Evolutionary conservation across 371 early-diverging fungal genomes (phyloP).

Genomic region (Mortierella sp.): DNA sequence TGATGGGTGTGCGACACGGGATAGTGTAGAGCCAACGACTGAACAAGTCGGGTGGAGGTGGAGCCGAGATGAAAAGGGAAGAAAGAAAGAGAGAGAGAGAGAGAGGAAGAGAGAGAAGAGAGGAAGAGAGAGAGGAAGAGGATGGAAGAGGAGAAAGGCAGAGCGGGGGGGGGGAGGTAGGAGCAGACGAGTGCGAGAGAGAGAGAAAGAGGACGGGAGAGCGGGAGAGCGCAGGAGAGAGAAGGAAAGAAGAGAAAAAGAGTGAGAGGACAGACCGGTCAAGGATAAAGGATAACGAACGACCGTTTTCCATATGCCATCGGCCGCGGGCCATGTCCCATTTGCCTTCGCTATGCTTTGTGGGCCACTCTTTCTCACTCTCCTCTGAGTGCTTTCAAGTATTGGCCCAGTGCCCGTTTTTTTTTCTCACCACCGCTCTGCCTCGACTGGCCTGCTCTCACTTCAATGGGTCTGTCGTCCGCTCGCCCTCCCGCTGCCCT

Average conservation of each 20-base stretch:
- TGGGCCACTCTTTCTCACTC: no score
- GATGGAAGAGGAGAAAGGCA: not conserved
- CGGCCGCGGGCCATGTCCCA: not conserved
- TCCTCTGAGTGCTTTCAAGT: no score
- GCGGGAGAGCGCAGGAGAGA: not conserved
- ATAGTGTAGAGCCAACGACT: not conserved
- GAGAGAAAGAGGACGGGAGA: not conserved
- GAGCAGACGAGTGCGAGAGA: not conserved
- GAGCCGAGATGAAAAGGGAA: constrained; percentile 4
- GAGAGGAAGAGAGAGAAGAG: constrained; percentile 1
- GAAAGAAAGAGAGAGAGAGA: constrained; percentile 3
- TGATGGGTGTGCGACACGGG: constrained; percentile 16
- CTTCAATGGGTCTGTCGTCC: no score
- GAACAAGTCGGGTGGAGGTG: constrained; percentile 2
- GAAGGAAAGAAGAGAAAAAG: constrained; percentile 6
- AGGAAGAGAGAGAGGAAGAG: not conserved
- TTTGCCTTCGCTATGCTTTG: no score
- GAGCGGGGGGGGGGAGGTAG: not conserved
- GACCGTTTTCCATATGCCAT: constrained; percentile 14
- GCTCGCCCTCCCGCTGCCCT: no score
- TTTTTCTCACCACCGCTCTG: no score
- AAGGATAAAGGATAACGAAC: not conserved
- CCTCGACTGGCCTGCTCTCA: no score
- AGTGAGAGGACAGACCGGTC: not conserved
- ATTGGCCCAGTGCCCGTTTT: no score